Evolutionary conservation across 2,329 filamentous ascomycete species (phyloP), one percentile per base, ranked within the genome.

Genomic region (Chrysoporthe deuterocubensis): DNA sequence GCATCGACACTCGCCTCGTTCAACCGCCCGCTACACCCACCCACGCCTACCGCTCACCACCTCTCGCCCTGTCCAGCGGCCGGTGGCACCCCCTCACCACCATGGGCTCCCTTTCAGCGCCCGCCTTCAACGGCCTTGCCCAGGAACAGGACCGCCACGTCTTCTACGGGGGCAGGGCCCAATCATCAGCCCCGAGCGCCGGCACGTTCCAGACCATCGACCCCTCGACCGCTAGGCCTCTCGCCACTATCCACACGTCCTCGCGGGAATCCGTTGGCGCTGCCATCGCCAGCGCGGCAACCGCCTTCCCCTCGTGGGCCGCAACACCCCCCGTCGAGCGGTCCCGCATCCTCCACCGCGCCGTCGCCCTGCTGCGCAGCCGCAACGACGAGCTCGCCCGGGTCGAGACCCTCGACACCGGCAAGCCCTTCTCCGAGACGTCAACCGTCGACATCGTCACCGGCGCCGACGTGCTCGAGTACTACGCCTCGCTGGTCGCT

Each of bases 391-490:
- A 89, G 67, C 89, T 97, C 54, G 93, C 93, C 62, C 85, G 85
- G 67, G 83, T 93, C 66, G 93, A 97, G 81, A 96, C 93, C 1
- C 84, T 90, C 74, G 93, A 97, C 78, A 96, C 93, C 0, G 93
- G 94, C 76, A 96, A 96, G 78, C 88, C 93, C 8, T 95, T 87
- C 79, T 91, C 90, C 3, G 93, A 97, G 80, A 97, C 94, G 3
- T 92, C 90, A 64, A 89, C 90, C 0, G 92, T 97, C 40, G 94
- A 97, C 76, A 84, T 97, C 32, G 86, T 90, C 54, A 96, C 93
- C 0, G 93, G 93, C 60, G 92, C 91, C 34, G 93, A 96, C 77
- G 92, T 94, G 42, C 84, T 96, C 69, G 93, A 96, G 78, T 96
- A 94, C 82, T 96, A 92, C 78, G 93, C 92, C 68, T 92, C 92